Conservation (phyloP, 305 asterid genomes). For the Fraxinus platypoda region DNA sequence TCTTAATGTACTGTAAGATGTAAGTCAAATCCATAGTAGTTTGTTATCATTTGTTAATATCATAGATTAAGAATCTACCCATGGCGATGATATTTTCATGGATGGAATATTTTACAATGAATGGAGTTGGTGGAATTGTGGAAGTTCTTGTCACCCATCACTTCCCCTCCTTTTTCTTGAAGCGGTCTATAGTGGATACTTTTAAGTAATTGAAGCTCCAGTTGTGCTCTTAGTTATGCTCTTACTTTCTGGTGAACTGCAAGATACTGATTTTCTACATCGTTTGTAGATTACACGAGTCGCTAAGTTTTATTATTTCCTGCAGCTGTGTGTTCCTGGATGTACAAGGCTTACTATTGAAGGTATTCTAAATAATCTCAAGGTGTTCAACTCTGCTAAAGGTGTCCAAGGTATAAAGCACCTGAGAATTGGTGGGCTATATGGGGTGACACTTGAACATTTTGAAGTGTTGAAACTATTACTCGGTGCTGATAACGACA, state of each 20-base stretch:
- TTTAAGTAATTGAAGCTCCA: background rate
- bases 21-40: background rate
- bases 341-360: slow-evolving; percentile 72
- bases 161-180: background rate
- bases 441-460: slow-evolving; percentile 56
- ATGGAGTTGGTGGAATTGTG: background rate
- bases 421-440: slow-evolving; percentile 71
- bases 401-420: slow-evolving; percentile 51
- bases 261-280: background rate
- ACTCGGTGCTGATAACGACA: slow-evolving; percentile 36
- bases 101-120: background rate
- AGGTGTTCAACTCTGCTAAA: slow-evolving; percentile 42
- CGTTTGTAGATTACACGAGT: background rate
- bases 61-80: background rate
- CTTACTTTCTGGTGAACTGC: background rate
- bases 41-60: background rate
- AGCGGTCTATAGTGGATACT: background rate
- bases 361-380: slow-evolving; percentile 50
- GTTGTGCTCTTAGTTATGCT: background rate
- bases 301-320: slow-evolving; percentile 21
- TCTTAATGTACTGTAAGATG: background rate
- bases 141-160: background rate
- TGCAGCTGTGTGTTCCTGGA: slow-evolving; percentile 80
- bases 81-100: background rate
- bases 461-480: slow-evolving; percentile 48